Percentiles rank a stretch among this genome's conserved stretches.
These are phyloP conservation scores for Tulasnella sp. DNA, from an alignment of 768 basidiomycete genomes.

Conservation along the genomic window DNA sequence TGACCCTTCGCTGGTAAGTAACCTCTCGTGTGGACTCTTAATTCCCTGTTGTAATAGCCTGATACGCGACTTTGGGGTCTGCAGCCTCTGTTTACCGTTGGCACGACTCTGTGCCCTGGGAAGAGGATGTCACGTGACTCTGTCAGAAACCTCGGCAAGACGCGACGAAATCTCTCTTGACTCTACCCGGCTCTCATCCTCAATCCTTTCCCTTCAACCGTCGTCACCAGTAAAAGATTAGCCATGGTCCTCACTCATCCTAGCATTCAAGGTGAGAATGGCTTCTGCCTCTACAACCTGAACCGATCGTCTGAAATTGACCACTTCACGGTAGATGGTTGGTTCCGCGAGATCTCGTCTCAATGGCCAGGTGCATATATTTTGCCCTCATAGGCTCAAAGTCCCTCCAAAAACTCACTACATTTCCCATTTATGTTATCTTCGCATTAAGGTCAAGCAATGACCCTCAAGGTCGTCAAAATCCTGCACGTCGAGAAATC, in stretches of 20 bases:
- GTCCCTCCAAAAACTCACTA: not conserved
- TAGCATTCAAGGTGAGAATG: constrained; percentile 12
- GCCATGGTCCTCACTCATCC: constrained; percentile 16
- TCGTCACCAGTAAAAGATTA: not conserved
- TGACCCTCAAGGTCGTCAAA: constrained; percentile 92
- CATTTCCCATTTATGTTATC: not conserved
- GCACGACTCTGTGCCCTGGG: not conserved
- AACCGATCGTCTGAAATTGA: not conserved
- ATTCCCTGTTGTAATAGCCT: no score
- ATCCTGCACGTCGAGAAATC: constrained; percentile 92
- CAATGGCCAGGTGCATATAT: constrained; percentile 61
- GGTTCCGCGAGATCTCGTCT: constrained; percentile 89
- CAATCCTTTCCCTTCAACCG: not conserved
- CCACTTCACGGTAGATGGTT: constrained; percentile 52
- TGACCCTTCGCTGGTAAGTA: no score
- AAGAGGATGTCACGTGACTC: not conserved
- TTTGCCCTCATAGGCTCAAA: not conserved
- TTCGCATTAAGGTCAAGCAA: constrained; percentile 58
- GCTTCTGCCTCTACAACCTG: not conserved
- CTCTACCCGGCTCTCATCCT: not conserved
- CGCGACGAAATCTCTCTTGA: not conserved
- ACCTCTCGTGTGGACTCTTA: no score
- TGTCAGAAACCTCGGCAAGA: not conserved
- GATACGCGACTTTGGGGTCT: no score
- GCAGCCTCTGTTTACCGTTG: no score